Conservation (phyloP, 352 stramenopile genomes). For the Phytophthora niederhauseri region DNA sequence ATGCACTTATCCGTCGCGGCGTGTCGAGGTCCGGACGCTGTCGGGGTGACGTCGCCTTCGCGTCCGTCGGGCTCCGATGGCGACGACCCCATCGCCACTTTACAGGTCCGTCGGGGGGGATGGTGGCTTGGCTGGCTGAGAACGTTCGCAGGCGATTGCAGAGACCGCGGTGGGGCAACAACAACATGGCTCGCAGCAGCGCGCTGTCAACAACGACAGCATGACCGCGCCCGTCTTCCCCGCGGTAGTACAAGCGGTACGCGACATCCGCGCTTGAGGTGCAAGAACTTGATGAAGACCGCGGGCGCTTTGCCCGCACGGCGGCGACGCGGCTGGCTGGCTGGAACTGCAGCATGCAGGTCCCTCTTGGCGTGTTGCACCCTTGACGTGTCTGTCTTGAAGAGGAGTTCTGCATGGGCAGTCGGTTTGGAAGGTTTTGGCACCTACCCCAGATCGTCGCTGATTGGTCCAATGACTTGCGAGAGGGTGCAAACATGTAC, state of each 20-base stretch:
- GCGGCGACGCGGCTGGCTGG: neutral
- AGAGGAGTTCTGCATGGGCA: neutral
- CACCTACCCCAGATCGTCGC: neutral
- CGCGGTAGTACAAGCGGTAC: conserved; percentile 27
- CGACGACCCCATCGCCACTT: neutral
- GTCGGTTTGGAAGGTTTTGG: neutral
- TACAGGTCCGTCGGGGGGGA: neutral
- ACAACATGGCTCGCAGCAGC: neutral
- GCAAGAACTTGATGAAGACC: conserved; percentile 6
- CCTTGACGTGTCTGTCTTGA: conserved; percentile 1
- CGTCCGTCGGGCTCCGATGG: neutral
- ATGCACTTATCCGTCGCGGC: neutral
- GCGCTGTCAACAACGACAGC: conserved; percentile 12
- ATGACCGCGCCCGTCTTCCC: conserved; percentile 19
- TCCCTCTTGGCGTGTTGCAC: conserved; percentile 4
- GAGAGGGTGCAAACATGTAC: conserved; percentile 8
- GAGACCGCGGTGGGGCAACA: neutral
- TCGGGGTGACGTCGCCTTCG: neutral
- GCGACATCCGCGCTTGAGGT: conserved; percentile 20
- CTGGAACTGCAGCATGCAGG: neutral
- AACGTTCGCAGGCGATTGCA: conserved; percentile 5
- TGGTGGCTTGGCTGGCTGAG: conserved; percentile 3
- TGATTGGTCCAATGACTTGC: conserved; percentile 22
- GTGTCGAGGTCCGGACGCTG: conserved; percentile 1
- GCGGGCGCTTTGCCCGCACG: conserved; percentile 22